These are phyloP conservation scores for Petunia axillaris DNA, from an alignment of 257 asterid genomes.

Conservation along the genomic window DNA sequence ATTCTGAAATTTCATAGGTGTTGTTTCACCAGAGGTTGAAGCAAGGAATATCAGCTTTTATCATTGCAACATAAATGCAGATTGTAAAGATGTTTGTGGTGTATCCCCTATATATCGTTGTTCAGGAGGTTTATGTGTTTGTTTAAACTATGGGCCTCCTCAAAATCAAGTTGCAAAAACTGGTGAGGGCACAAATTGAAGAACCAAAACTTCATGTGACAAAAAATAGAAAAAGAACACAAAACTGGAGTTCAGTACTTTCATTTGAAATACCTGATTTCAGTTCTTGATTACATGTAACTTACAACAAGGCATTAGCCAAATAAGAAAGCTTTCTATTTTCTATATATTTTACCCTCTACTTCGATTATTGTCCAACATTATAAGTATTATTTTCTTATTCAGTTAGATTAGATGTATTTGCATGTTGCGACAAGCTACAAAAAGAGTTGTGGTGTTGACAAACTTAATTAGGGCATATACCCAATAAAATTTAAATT, in stretches of 20 bases:
- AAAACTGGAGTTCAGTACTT: not conserved
- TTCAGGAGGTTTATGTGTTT: not conserved
- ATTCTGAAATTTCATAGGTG: not conserved
- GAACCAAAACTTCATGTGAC: not conserved
- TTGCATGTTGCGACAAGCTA: too few relatives aligned
- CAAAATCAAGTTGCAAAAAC: not conserved
- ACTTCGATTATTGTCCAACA: too few relatives aligned
- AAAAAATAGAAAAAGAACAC: not conserved
- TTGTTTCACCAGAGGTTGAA: not conserved
- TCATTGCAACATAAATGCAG: slow-evolving; percentile 3
- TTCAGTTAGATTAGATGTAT: too few relatives aligned
- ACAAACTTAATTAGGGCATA: too few relatives aligned
- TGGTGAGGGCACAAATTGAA: not conserved
- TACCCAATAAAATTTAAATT: too few relatives aligned
- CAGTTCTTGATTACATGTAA: not conserved
- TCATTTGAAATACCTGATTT: not conserved
- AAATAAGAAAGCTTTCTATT: not conserved
- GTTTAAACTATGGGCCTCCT: not conserved
- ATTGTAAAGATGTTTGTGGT: not conserved
- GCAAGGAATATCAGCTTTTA: not conserved
- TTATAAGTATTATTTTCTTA: not conserved
- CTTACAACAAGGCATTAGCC: not conserved
- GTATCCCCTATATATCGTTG: not conserved
- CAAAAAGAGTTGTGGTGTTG: too few relatives aligned
- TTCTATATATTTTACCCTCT: not conserved